Evolutionary conservation across 768 basidiomycete species (phyloP).

Genomic region (Pulveroboletus ravenelii): DNA sequence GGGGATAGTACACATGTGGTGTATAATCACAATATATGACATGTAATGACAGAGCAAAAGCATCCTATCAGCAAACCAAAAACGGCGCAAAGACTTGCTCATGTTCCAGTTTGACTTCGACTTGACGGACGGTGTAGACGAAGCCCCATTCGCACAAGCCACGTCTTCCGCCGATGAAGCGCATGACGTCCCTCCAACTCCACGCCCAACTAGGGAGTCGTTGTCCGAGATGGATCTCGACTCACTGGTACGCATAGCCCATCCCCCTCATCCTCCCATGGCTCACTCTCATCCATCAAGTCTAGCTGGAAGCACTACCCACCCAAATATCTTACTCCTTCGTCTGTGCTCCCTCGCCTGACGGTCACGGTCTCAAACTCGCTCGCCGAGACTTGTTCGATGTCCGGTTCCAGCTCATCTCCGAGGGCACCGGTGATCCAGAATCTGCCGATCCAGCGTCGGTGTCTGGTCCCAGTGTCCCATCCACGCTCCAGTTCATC

Average conservation of each 20-base stretch:
- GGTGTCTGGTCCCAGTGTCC: neutral
- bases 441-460: conserved; percentile 20
- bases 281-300: conserved; percentile 14
- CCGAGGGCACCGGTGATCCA: conserved; percentile 41
- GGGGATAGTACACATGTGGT: no score
- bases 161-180: neutral
- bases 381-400: conserved; percentile 89
- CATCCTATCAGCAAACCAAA: neutral
- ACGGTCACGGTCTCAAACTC: conserved; percentile 36
- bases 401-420: conserved; percentile 89
- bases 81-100: neutral
- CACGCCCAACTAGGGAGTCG: conserved; percentile 4
- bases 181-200: neutral
- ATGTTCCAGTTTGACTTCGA: conserved; percentile 54
- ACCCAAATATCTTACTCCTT: conserved; percentile 78
- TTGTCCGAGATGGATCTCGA: conserved; percentile 30
- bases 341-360: conserved; percentile 45
- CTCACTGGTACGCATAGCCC: conserved; percentile 27
- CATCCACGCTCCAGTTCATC: conserved; percentile 54
- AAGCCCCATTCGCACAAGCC: conserved; percentile 13
- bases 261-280: neutral
- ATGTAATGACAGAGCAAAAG: no score
- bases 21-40: no score
- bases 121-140: conserved; percentile 42
- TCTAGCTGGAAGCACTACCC: conserved; percentile 67